Percentiles rank a stretch among this genome's conserved stretches.
These are phyloP conservation scores for Sugiyamaella marilandica DNA, from an alignment of 805 yeast genomes.

Conservation along the genomic window DNA sequence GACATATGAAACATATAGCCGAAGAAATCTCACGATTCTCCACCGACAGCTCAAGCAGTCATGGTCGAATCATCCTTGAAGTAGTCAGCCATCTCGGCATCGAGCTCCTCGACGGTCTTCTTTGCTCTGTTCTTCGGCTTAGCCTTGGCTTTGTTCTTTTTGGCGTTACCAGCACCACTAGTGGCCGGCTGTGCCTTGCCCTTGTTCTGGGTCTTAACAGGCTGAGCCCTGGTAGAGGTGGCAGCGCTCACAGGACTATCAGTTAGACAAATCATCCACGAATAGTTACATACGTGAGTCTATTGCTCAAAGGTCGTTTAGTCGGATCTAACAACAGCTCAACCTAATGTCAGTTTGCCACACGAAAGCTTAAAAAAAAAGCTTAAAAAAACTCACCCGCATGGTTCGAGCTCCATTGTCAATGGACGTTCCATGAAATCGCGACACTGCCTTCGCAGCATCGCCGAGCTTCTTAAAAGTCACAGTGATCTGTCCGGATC, in stretches of 20 bases:
- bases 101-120: conserved; percentile 88
- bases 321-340: conserved; percentile 85
- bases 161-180: conserved; percentile 12
- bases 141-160: conserved; percentile 15
- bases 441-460: conserved; percentile 75
- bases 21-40: not conserved
- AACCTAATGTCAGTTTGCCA: conserved; percentile 30
- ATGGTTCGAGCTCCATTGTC: conserved; percentile 79
- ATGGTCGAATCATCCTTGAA: conserved; percentile 37
- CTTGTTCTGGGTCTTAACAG: conserved; percentile 16
- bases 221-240: conserved; percentile 11
- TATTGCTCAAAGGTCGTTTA: conserved; percentile 58
- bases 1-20: not conserved
- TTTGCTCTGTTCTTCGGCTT: conserved; percentile 36
- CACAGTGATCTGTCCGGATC: conserved; percentile 88
- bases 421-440: conserved; percentile 88
- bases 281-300: conserved; percentile 45
- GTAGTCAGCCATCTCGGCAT: conserved; percentile 97
- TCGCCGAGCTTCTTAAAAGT: conserved; percentile 62
- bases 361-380: not conserved
- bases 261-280: not conserved
- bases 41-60: not conserved
- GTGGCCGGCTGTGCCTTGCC: conserved; percentile 21
- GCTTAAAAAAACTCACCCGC: conserved; percentile 37
- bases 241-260: conserved; percentile 6